Percentiles rank a stretch among this genome's conserved stretches.
These are phyloP conservation scores for Dioscorea cayenensis DNA, from an alignment of 116 monocot genomes.

Conservation along the genomic window DNA sequence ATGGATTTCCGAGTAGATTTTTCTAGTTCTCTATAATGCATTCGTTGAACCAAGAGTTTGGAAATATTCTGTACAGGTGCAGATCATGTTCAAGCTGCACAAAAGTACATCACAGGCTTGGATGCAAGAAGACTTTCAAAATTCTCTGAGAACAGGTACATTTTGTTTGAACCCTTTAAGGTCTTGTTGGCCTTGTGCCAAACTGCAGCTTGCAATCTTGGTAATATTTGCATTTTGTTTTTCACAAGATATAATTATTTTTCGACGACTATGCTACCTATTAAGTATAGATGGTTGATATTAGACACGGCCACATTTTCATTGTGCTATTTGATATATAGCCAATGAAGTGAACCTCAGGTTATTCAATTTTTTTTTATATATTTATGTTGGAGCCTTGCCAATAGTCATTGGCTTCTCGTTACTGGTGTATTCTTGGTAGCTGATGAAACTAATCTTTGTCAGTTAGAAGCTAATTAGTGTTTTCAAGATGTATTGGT, in stretches of 20 bases:
- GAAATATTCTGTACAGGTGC: conserved; percentile 25
- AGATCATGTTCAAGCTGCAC: conserved; percentile 67
- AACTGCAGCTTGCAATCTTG: neutral
- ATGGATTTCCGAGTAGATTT: neutral
- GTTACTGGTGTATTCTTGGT: neutral
- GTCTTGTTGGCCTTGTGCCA: neutral
- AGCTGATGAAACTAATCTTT: neutral
- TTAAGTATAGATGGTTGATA: neutral
- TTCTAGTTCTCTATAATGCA: neutral
- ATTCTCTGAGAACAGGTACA: conserved; percentile 76
- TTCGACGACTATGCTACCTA: neutral
- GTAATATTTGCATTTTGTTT: too few relatives aligned
- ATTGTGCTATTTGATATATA: neutral
- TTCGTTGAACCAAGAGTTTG: neutral
- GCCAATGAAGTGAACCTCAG: neutral
- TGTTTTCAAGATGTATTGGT: neutral
- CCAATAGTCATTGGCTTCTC: neutral
- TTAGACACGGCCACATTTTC: neutral
- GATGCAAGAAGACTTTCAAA: conserved; percentile 78
- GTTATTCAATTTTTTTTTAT: neutral
- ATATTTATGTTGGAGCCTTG: neutral
- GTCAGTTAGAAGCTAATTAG: neutral
- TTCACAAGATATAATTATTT: too few relatives aligned
- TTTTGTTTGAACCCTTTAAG: neutral
- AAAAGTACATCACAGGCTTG: conserved; percentile 73